Evolutionary conservation across 2,329 filamentous ascomycete species (phyloP), one percentile per base, ranked within the genome.

Genomic region (Fusarium napiforme): DNA sequence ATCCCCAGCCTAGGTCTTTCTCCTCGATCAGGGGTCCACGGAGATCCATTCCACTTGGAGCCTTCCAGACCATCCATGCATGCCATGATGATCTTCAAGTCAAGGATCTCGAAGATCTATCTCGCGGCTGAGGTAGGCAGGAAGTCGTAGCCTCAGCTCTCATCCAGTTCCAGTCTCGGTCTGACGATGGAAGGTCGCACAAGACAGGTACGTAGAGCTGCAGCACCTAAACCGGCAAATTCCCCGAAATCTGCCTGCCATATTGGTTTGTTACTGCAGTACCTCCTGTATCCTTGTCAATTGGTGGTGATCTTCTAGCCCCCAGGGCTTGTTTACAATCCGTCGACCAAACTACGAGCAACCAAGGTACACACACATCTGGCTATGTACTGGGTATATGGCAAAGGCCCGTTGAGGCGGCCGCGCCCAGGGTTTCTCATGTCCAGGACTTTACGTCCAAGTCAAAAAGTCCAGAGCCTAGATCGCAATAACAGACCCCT

Each of bases 1-100:
- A 46, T 65, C 52, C 66, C 59, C 9, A 92, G 80, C 12, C 88
- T 87, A 19, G 91, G 82, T 28, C 88, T 85, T 78, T 84, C 55
- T 40, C 61, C 70, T 67, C 67, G 67, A 49, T 67, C 71, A 66
- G 75, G 76, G 49, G 69, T 74, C 66, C 67, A 72, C 42, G 76
- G 75, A 34, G 72, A 78, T 60, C 79, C 77, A 42, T 82, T 77
- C 80, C 80, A 82, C 55, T 79, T 75, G 47, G 74, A 72, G 18
- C 74, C 77, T 10, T 81, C 79, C 65, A 82, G 47, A 74, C 71
- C 79, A 82, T 82, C 71, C 79, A 82, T 82, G 73, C 79, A 82
- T 57, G 47, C 81, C 37, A 81, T 75, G 65, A 82, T 82, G 67
- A 84, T 79, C 72, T 80, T 55, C 34, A 40, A 40, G 50, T 55